Conservation (phyloP, 345 rosid genomes). For the Raphanus raphanistrum region DNA sequence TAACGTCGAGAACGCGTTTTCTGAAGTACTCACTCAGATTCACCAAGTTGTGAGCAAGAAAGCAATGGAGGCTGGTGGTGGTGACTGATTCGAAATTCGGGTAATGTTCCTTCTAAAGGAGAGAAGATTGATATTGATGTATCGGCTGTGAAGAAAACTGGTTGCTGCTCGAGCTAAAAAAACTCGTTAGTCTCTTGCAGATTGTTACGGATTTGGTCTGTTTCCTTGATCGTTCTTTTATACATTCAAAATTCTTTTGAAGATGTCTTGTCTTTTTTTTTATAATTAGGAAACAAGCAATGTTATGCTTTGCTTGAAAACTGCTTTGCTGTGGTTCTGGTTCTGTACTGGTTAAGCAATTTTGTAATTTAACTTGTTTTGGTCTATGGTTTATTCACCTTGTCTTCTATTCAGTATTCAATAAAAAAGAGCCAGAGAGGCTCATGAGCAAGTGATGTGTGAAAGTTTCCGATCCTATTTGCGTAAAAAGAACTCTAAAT, state of each 20-base stretch:
- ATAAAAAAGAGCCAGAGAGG: too few species aligned
- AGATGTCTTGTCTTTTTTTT: constrained; percentile 17
- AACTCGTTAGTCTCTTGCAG: constrained; percentile 16
- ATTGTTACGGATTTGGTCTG: constrained; percentile 8
- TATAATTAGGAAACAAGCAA: not conserved
- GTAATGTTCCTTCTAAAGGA: constrained; percentile 67
- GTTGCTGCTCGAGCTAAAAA: constrained; percentile 82
- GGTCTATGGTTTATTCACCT: not conserved
- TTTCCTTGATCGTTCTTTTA: not conserved
- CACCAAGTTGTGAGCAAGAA: constrained; percentile 82
- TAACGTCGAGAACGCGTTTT: constrained; percentile 82
- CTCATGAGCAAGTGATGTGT: too few species aligned
- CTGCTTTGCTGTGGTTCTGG: not conserved
- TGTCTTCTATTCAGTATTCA: not conserved
- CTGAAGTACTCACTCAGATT: constrained; percentile 88
- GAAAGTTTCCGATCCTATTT: too few species aligned
- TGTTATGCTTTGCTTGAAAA: not conserved
- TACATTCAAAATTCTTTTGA: constrained; percentile 9
- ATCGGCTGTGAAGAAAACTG: constrained; percentile 83
- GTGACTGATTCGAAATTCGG: constrained; percentile 25
- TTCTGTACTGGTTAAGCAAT: not conserved
- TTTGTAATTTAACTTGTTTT: not conserved
- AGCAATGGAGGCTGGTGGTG: constrained; percentile 73
- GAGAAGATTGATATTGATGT: constrained; percentile 93
- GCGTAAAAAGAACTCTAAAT: too few species aligned